Percentiles rank a stretch among this genome's conserved stretches.
Evolutionary conservation across 225 moss, liverwort and hornwort species (phyloP).

Genomic region (Ulota crispa): DNA sequence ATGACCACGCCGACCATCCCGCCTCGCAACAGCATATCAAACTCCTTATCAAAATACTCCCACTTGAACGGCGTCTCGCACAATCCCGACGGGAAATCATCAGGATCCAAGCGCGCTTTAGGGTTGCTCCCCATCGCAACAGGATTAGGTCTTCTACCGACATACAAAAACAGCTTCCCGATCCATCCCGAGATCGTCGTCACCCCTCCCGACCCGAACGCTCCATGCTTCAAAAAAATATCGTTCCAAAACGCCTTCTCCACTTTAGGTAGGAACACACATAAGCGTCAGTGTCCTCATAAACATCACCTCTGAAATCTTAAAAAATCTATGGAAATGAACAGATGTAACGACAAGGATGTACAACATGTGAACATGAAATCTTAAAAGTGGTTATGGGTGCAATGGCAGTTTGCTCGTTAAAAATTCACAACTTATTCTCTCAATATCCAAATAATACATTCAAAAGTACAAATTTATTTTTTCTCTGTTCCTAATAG

Average conservation of each 20-base stretch:
- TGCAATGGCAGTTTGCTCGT: too few relatives aligned
- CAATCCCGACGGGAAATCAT: constrained; percentile 4
- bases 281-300: too few relatives aligned
- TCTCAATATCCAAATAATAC: too few relatives aligned
- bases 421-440: too few relatives aligned
- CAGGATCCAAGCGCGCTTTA: constrained; percentile 2
- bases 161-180: constrained; percentile 14
- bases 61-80: constrained; percentile 3
- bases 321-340: too few relatives aligned
- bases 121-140: neutral
- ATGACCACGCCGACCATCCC: constrained; percentile 31
- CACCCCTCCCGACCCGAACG: neutral
- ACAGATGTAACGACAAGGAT: too few relatives aligned
- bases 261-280: too few relatives aligned
- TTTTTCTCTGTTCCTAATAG: too few relatives aligned
- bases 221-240: constrained; percentile 25
- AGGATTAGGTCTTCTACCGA: neutral
- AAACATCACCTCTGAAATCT: too few relatives aligned
- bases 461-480: too few relatives aligned
- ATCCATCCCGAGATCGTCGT: constrained; percentile 28
- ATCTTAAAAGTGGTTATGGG: too few relatives aligned
- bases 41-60: neutral
- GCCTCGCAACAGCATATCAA: constrained; percentile 7
- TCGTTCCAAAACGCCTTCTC: constrained; percentile 29
- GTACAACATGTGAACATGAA: too few relatives aligned